Evolutionary conservation across 2,329 filamentous ascomycete genomes (phyloP), one percentile per base, ranked within the genome.

Genomic region (Diplocarpon rosae): DNA sequence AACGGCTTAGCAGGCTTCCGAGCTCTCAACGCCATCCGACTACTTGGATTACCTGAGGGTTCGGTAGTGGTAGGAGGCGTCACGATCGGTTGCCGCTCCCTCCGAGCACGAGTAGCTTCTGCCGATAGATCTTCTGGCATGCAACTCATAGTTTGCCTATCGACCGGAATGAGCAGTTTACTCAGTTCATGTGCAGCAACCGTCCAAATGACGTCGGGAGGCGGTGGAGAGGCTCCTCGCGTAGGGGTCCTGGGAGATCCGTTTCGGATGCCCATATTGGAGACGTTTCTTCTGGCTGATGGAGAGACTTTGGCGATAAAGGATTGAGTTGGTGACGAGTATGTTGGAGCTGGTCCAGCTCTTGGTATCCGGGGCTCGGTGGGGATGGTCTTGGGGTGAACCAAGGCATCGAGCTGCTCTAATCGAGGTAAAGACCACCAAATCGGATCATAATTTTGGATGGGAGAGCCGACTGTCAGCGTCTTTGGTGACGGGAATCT

Each of bases 271-370:
- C 67, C 65, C 37, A 76, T 64, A 9, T 72, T 72, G 2, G 81
- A 83, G 24, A 79, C 63, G 51, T 72, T 83, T 24, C 80, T 73
- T 34, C 77, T 73, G 51, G 84, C 68, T 49, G 78, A 83, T 8
- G 78, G 68, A 1, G 83, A 75, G 10, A 86, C 80, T 63, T 86
- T 94, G 17, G 87, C 86, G 1, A 80, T 78, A 34, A 87, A 96
- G 0, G 90, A 85, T 50, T 90, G 84, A 0, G 90, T 96, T 0
- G 89, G 86, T 1, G 88, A 86, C 2, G 79, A 87, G 63, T 89
- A 95, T 1, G 85, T 89, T 1, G 85, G 80, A 8, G 68, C 60
- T 16, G 74, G 73, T 12, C 71, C 69, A 48, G 66, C 67, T 24
- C 78, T 76, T 12, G 70, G 63, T 56, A 76, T 80, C 56, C 66